phyloP scores from a whole-genome alignment of 2,329 filamentous ascomycete species.

The Colletotrichum nymphaeae region DNA sequence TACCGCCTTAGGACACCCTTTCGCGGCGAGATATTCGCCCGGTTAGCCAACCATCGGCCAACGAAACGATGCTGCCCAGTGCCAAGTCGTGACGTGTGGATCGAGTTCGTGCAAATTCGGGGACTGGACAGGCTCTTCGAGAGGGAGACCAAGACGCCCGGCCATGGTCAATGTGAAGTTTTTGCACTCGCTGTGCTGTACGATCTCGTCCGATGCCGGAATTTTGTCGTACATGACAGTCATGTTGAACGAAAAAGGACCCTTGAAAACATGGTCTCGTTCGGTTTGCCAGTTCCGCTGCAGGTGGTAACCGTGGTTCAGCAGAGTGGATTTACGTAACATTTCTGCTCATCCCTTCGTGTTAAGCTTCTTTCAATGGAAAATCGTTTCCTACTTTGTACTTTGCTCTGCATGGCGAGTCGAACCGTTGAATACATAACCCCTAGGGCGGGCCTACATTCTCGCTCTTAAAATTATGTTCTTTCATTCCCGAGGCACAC shows the following conservation, averaged over 20 bases:
- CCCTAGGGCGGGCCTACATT: no score
- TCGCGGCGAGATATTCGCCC: neutral
- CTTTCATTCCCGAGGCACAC: no score
- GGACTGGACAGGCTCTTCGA: neutral
- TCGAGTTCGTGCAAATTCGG: slow-evolving; percentile 18
- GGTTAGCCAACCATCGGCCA: slow-evolving; percentile 2
- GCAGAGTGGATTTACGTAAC: slow-evolving; percentile 20
- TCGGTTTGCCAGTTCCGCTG: neutral
- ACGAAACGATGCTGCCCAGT: neutral
- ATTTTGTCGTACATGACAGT: neutral
- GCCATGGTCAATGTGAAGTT: neutral
- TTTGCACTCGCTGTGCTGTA: neutral
- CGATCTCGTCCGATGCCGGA: slow-evolving; percentile 15
- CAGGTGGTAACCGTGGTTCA: neutral
- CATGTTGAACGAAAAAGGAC: no score
- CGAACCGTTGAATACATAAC: neutral
- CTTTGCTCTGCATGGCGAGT: neutral
- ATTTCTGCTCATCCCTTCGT: neutral
- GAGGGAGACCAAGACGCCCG: neutral
- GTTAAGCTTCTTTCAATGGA: slow-evolving; percentile 18
- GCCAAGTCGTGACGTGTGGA: slow-evolving; percentile 19
- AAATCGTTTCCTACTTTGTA: neutral
- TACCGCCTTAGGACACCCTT: neutral
- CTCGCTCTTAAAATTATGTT: neutral
- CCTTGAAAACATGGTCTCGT: neutral